phyloP scores from a whole-genome alignment of 306 rosid genomes.

The Prunus mume region DNA sequence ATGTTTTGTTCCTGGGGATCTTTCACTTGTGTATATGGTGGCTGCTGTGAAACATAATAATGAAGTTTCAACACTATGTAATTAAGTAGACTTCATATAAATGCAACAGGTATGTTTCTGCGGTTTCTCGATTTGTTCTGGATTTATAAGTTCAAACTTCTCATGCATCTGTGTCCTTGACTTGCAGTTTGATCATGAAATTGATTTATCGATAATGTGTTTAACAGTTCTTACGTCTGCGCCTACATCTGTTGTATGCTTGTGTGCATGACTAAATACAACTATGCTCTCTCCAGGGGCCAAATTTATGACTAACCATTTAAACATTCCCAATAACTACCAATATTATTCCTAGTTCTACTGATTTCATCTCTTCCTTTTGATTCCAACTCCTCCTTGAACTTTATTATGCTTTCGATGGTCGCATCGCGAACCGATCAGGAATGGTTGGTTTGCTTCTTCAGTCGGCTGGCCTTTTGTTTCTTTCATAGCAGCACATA shows the following conservation, averaged over 20 bases:
- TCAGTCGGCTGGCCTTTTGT: constrained; percentile 3
- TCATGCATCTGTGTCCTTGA: background rate
- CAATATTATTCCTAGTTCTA: background rate
- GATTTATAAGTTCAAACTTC: background rate
- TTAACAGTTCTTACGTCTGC: background rate
- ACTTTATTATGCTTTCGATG: no score
- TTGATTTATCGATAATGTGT: background rate
- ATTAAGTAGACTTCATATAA: constrained; percentile 10
- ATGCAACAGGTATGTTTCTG: constrained; percentile 11
- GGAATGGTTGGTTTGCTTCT: background rate
- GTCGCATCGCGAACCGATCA: background rate
- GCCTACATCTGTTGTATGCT: no score
- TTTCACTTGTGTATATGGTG: constrained; percentile 8
- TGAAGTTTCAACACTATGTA: constrained; percentile 13
- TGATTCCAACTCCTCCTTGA: background rate
- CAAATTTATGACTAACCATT: background rate
- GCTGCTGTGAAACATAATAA: constrained; percentile 17
- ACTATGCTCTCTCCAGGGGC: background rate
- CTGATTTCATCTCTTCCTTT: background rate
- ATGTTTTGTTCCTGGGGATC: constrained; percentile 6
- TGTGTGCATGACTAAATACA: no score
- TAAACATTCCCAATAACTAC: background rate
- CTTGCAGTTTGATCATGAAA: background rate
- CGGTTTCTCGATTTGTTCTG: background rate
- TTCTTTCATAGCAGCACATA: background rate